Conservation (phyloP, 495 filamentous ascomycete species). For the Penicillium ucsense region DNA sequence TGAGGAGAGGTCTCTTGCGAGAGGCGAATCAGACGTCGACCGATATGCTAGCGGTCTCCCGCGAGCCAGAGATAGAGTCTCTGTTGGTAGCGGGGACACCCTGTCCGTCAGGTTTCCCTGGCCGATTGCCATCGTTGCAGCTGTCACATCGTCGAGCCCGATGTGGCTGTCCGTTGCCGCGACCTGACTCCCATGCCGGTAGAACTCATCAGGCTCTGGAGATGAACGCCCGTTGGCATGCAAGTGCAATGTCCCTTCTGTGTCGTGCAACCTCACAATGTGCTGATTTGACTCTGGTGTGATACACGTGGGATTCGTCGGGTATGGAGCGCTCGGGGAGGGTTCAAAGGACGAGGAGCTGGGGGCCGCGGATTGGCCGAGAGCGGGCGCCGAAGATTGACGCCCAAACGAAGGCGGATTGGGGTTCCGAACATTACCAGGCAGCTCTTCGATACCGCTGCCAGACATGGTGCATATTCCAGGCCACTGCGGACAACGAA, state of each 20-base stretch:
- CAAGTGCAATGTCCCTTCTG: constrained; percentile 5
- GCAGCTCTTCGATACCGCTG: constrained; percentile 34
- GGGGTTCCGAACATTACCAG: constrained; percentile 22
- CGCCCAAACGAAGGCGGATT: constrained; percentile 28
- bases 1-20: constrained; percentile 11
- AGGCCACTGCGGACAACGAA: constrained; percentile 12
- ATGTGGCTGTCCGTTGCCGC: constrained; percentile 17
- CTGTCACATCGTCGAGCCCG: constrained; percentile 17
- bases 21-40: constrained; percentile 30
- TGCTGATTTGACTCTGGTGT: constrained; percentile 13
- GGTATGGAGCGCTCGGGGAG: constrained; percentile 13
- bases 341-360: constrained; percentile 14
- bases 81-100: constrained; percentile 22
- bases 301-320: constrained; percentile 19
- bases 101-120: constrained; percentile 9
- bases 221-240: constrained; percentile 21
- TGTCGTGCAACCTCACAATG: constrained; percentile 12
- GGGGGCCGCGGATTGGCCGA: constrained; percentile 18
- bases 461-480: constrained; percentile 42
- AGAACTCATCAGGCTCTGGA: constrained; percentile 46
- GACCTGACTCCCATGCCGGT: constrained; percentile 27
- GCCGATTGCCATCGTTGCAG: constrained; percentile 14
- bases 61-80: constrained; percentile 16
- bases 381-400: constrained; percentile 25
- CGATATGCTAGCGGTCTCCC: constrained; percentile 18